Evolutionary conservation across 495 filamentous ascomycete species (phyloP).

Genomic region (Daldinia childiae): DNA sequence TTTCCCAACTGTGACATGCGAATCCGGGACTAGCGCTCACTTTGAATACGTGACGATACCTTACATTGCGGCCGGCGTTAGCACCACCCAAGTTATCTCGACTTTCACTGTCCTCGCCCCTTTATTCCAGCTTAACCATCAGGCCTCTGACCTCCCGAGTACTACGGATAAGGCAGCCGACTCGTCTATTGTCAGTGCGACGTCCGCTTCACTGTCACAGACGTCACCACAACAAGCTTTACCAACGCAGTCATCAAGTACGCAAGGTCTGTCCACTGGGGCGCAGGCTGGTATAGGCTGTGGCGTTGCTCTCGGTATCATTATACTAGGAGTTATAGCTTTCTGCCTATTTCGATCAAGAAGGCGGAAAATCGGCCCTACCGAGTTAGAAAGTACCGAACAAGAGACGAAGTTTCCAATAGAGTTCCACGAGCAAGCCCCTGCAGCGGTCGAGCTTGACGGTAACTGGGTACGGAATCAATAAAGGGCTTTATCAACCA

Average conservation of each 20-base stretch:
- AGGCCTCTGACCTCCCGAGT: slow-evolving; percentile 4
- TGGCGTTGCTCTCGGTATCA: slow-evolving; percentile 11
- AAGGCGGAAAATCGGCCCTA: neutral
- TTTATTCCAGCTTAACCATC: slow-evolving; percentile 18
- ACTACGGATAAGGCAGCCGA: neutral
- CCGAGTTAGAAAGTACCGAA: neutral
- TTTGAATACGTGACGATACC: slow-evolving; percentile 19
- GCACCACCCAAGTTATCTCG: neutral
- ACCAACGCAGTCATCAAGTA: neutral
- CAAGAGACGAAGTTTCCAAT: neutral
- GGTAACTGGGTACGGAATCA: neutral
- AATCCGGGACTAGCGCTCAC: slow-evolving; percentile 14
- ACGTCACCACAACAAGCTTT: neutral
- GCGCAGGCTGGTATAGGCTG: slow-evolving; percentile 11
- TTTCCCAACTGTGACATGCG: slow-evolving; percentile 16
- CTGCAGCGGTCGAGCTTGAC: neutral
- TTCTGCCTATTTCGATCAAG: slow-evolving; percentile 9
- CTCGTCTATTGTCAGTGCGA: neutral
- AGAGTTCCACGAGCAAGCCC: neutral
- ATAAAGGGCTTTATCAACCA: neutral
- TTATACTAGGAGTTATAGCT: slow-evolving; percentile 1
- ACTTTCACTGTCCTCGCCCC: slow-evolving; percentile 15
- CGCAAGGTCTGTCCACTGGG: slow-evolving; percentile 7
- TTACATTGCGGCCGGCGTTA: neutral
- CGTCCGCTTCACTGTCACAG: neutral